Evolutionary conservation across 352 stramenopile genomes (phyloP), one percentile per base, ranked within the genome.

Genomic region (Pythium vanterpoolii): DNA sequence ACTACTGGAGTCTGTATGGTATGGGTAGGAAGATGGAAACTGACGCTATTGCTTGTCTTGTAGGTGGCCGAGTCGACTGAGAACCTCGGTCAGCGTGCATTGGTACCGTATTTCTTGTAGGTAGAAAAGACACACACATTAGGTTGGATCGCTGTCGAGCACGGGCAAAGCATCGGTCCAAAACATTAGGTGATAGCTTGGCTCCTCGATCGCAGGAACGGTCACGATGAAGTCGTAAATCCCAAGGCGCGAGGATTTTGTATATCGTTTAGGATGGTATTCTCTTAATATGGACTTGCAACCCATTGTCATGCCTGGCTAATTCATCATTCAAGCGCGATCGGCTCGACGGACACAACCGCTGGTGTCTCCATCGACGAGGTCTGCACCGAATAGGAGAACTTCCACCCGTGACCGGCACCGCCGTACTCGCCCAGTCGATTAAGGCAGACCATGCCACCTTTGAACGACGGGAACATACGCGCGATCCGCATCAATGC

Each of bases 31-130:
- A 9, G 33, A 6, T 14, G 33, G 16, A 14, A 38, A 8, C 0
- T 38, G 33, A 38, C 33, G 33, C n/a, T 40, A 50, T 47, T 19
- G 30, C 39, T 36, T 10, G 14, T 14, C 56, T 8, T 61, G 16
- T 60, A 50, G 83, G 85, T 95, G 59, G 77, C 85, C 23, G 85
- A 95, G 60, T 95, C 85, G 34, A 86, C 81, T 30, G 83, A 95
- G 62, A 83, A 79, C 54, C 83, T 89, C 26, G 75, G 78, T 31
- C 79, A 91, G 66, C 85, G 85, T 33, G 79, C 83, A 40, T 58
- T 87, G 48, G 85, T 95, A 66, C 85, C 85, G 45, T 95, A 95
- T 68, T 95, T 95, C 72, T 69, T 95, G 79, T 95, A 93, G 74
- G 69, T 24, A 24, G 21, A 44, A 9, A 38, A 14, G 8, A 16